Evolutionary conservation across 495 filamentous ascomycete species (phyloP), one percentile per base, ranked within the genome.

Genomic region (Daldinia childiae): DNA sequence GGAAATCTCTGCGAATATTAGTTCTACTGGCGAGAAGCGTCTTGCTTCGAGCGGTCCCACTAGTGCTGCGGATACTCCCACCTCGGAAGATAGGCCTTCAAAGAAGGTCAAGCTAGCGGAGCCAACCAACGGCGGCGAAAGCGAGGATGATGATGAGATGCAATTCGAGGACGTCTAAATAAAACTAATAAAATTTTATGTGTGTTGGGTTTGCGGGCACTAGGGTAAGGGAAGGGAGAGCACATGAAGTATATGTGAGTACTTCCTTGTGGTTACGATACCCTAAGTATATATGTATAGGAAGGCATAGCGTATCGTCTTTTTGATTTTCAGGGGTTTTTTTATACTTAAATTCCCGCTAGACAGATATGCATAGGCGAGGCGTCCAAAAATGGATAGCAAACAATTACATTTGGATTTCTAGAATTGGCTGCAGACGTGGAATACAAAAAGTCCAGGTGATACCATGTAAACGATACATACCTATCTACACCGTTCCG

Each of bases 81-180:
- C 82, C 2, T 82, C 83, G 17, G 80, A 82, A 11, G 82, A 80
- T 14, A 77, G 77, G 29, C 82, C 82, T 3, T 69, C 80, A 5
- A 90, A 90, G 80, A 85, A 85, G 71, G 83, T 86, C 34, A 87
- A 85, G 76, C 76, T 88, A 29, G 84, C 87, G 48, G 81, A 84
- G 39, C 80, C 81, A 0, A 77, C 74, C n/a, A 68, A 69, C 50
- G 74, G 76, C 17, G 78, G 76, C n/a, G 80, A 83, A n/a, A 85
- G 84, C 11, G 86, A 88, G 55, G 85, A 84, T 9, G 81, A 84
- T 0, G 81, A 90, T 41, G 89, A 90, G 52, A 71, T 89, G 15
- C 88, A 90, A 69, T 91, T 91, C 71, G 90, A 90, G 72, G 88
- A 91, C 76, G 89, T 87, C 14, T 77, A 38, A 71, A 26, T 48